phyloP scores from a whole-genome alignment of 1,284 basidiomycete species.

The Ganoderma lucidum region DNA sequence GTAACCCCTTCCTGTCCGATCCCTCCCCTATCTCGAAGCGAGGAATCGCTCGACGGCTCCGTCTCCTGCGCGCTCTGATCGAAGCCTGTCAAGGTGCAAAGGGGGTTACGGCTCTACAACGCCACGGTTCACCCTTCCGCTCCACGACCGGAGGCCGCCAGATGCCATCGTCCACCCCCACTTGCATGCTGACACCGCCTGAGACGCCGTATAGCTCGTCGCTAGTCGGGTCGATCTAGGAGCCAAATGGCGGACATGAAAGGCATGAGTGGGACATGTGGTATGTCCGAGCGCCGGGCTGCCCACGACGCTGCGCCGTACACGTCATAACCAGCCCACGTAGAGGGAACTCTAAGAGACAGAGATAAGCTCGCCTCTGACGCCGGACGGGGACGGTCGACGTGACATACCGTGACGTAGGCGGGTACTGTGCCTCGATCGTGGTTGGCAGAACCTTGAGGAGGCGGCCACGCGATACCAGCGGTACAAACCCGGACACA shows the following conservation, averaged over 20 bases:
- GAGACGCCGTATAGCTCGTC: neutral
- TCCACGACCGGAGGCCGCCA: neutral
- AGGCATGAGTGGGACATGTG: slow-evolving; percentile 23
- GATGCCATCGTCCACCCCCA: neutral
- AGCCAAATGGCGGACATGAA: slow-evolving; percentile 24
- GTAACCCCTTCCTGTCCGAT: neutral
- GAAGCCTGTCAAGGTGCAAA: neutral
- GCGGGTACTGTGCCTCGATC: slow-evolving; percentile 1
- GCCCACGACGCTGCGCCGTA: slow-evolving; percentile 2
- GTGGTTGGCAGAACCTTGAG: neutral
- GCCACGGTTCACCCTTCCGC: neutral
- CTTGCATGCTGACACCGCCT: neutral
- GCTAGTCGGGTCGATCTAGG: slow-evolving; percentile 5
- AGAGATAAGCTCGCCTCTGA: slow-evolving; percentile 9
- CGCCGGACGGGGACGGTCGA: neutral
- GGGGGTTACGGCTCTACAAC: neutral
- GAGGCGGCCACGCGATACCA: slow-evolving; percentile 1
- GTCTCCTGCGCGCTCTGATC: neutral
- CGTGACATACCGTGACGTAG: slow-evolving; percentile 3
- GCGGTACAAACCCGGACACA: slow-evolving; percentile 1
- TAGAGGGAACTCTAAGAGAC: slow-evolving; percentile 4
- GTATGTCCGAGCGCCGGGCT: slow-evolving; percentile 14
- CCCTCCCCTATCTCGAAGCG: neutral
- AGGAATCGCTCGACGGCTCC: neutral
- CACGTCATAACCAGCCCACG: neutral